Evolutionary conservation across 140 eudicot species (phyloP), one percentile per base, ranked within the genome.

Genomic region (Anethum foeniculum): DNA sequence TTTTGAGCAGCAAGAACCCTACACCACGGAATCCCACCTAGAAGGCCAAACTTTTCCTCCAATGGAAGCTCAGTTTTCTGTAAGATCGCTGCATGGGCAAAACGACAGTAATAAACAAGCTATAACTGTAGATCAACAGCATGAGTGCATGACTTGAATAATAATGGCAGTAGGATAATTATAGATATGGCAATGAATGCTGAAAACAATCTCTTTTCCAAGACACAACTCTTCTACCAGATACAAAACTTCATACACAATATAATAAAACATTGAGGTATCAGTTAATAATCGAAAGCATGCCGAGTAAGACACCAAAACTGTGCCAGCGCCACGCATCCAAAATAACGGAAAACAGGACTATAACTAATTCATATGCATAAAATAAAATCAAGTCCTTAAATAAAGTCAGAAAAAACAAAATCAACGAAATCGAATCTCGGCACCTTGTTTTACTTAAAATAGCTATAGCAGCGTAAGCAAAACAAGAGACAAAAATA

Each of bases 11-110:
- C 83, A 71, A 88, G 77, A 54, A 91, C 83, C 76, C 83, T 90
- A 62, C 82, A 60, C 96, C 94, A 93, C 46, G 88, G 85, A 78
- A 93, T 86, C 67, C 91, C 90, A 8, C 71, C 84, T 39, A 88
- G 80, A 18, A 85, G 47, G 90, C 94, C 89, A 84, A 87, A 93
- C 58, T 88, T 85, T 60, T 91, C 86, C 85, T 89, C 96, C 97
- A 93, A 93, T 47, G 90, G 89, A 38, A 90, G 83, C 32, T 77
- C 86, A 25, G 36, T 65, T 47, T 80, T 86, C 67, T 77, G 49
- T 84, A 82, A 85, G 30, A 56, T 56, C 76, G 84, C 97, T 92
- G 88, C 73, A 67, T 43, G 12, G 43, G 75, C 30, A 80, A 11
- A 46, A 25, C 43, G 62, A 43, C 6, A 28, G 28, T 18, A 78